A percentile compares a stretch with the other conserved stretches of the same genome.
Conservation (phyloP, 768 basidiomycete species). For the Tylopilus cervinicoccineus region DNA sequence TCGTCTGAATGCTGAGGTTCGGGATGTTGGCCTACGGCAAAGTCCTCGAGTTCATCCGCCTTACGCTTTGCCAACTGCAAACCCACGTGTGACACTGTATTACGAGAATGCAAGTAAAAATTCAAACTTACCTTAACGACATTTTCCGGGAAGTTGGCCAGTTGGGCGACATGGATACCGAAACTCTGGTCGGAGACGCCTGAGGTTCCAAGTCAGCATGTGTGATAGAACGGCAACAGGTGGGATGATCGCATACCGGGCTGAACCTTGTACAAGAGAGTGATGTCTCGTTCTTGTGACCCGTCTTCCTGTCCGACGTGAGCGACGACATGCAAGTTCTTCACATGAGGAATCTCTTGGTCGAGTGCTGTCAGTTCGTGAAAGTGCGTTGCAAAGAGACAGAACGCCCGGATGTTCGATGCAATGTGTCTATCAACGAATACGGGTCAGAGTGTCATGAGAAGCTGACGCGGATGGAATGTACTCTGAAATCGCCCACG, state of each 20-base stretch:
- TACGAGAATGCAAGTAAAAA: no score
- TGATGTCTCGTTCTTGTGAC: conserved; percentile 69
- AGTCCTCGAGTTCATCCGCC: conserved; percentile 89
- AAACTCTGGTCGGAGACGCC: conserved; percentile 96
- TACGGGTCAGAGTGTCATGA: neutral
- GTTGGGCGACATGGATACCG: conserved; percentile 94
- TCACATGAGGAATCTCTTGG: conserved; percentile 81
- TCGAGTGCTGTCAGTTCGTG: conserved; percentile 94
- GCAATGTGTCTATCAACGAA: conserved; percentile 73
- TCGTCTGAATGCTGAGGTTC: conserved; percentile 50
- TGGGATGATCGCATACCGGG: conserved; percentile 54
- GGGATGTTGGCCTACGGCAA: conserved; percentile 44
- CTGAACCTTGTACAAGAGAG: conserved; percentile 67
- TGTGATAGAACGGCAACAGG: neutral
- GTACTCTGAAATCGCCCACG: conserved; percentile 98
- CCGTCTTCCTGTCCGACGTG: conserved; percentile 62
- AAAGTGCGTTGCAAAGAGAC: conserved; percentile 96
- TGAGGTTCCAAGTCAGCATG: conserved; percentile 24
- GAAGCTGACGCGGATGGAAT: conserved; percentile 14
- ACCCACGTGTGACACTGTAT: neutral
- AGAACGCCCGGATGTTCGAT: conserved; percentile 87
- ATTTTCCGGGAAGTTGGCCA: conserved; percentile 96
- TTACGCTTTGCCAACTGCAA: conserved; percentile 85
- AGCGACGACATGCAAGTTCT: conserved; percentile 94
- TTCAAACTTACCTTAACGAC: conserved; percentile 68